These are phyloP conservation scores for Hypoxylon rubiginosum DNA, from an alignment of 2,329 filamentous ascomycete genomes.

Conservation along the genomic window DNA sequence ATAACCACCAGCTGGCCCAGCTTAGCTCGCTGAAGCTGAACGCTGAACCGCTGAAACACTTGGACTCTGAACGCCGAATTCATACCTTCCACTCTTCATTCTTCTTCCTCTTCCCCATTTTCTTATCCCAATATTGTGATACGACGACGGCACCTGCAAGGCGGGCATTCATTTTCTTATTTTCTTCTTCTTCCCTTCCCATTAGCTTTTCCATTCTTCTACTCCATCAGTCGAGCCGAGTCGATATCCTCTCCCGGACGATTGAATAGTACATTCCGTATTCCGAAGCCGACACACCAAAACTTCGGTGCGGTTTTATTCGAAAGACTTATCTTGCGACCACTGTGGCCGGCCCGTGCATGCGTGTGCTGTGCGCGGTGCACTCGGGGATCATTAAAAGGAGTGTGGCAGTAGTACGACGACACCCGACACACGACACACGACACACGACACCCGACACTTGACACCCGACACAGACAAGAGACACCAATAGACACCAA, in stretches of 20 bases:
- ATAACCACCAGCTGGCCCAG: background rate
- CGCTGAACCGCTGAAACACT: background rate
- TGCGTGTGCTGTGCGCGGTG: constrained; percentile 11
- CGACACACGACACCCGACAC: constrained; percentile 28
- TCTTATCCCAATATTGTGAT: constrained; percentile 25
- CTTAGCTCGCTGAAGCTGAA: background rate
- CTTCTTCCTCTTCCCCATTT: constrained; percentile 28
- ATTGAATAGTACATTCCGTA: constrained; percentile 20
- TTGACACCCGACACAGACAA: constrained; percentile 24
- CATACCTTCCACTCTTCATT: constrained; percentile 31
- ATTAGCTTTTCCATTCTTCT: constrained; percentile 13
- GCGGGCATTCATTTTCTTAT: constrained; percentile 27
- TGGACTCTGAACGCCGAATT: constrained; percentile 5
- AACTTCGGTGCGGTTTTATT: constrained; percentile 16
- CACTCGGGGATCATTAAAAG: constrained; percentile 7
- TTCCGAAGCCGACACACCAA: constrained; percentile 1
- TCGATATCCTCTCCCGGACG: constrained; percentile 11
- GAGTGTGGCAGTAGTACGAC: constrained; percentile 33
- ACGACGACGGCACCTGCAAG: constrained; percentile 36
- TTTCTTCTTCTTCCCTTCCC: constrained; percentile 6
- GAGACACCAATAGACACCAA: constrained; percentile 32
- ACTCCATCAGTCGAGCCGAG: constrained; percentile 15
- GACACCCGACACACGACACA: constrained; percentile 37
- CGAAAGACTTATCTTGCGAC: constrained; percentile 25
- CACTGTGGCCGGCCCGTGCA: constrained; percentile 6